Conservation (phyloP, 129 eudicot species). For the Artemisia annua region DNA sequence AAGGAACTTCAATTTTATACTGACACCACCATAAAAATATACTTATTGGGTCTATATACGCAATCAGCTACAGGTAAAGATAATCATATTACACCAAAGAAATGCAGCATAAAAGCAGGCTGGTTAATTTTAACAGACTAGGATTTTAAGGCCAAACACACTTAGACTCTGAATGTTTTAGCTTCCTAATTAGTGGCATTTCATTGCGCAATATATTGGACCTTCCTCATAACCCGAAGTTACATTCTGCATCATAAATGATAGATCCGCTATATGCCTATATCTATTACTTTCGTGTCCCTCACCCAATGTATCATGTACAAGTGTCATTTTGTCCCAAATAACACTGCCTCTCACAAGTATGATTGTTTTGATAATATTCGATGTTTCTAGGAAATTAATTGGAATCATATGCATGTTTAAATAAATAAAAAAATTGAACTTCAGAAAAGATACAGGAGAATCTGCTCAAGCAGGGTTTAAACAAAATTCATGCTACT, state of each 20-base stretch:
- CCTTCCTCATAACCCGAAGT: not conserved
- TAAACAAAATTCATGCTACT: constrained; percentile 28
- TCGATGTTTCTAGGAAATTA: not conserved
- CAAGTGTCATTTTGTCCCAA: not conserved
- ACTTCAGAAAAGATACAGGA: not conserved
- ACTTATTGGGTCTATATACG: not conserved
- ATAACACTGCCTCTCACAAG: too few relatives aligned
- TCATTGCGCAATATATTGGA: not conserved
- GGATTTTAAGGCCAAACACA: not conserved
- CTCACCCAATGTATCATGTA: not conserved
- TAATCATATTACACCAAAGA: too few relatives aligned
- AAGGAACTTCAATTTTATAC: not conserved
- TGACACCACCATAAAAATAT: too few relatives aligned
- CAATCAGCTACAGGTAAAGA: not conserved
- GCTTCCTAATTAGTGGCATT: not conserved
- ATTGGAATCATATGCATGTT: not conserved
- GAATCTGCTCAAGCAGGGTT: not conserved
- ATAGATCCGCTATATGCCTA: not conserved
- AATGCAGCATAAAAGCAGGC: too few relatives aligned
- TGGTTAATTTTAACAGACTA: too few relatives aligned
- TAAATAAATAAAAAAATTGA: not conserved
- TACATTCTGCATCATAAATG: not conserved
- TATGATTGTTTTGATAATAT: not conserved
- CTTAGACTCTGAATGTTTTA: not conserved
- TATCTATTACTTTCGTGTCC: not conserved